phyloP scores from a whole-genome alignment of 805 yeast genomes.

The Candida ulmi region DNA sequence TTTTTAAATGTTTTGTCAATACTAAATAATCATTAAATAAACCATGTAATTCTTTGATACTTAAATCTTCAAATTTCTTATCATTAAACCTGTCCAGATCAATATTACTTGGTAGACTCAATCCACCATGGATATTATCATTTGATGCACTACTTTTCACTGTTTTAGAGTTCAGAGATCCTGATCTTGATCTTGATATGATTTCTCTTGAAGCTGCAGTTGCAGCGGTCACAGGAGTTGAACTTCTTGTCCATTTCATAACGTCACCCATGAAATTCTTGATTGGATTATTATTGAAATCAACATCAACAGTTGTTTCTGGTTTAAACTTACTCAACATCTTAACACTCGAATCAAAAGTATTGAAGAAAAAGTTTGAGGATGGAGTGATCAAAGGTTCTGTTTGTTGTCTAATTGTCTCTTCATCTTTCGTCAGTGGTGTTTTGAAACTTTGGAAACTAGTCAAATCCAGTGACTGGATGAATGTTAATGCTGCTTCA shows the following conservation, averaged over 20 bases:
- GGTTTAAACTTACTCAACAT: slow-evolving; percentile 9
- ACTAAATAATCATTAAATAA: slow-evolving; percentile 16
- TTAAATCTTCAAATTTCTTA: slow-evolving; percentile 12
- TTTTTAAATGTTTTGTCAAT: slow-evolving; percentile 1
- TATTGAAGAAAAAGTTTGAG: slow-evolving; percentile 3
- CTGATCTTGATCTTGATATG: slow-evolving; percentile 5
- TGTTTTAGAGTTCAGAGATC: slow-evolving; percentile 3
- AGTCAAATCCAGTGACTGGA: slow-evolving; percentile 9
- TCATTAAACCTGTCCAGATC: slow-evolving; percentile 11
- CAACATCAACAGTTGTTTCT: slow-evolving; percentile 3
- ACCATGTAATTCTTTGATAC: slow-evolving; percentile 11
- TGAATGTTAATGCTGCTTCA: slow-evolving; percentile 21
- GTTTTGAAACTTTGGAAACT: slow-evolving; percentile 7
- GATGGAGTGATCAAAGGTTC: neutral
- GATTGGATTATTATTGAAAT: slow-evolving; percentile 13
- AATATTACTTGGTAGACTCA: neutral
- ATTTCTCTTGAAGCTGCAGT: slow-evolving; percentile 1
- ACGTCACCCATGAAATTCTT: slow-evolving; percentile 18
- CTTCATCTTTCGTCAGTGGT: slow-evolving; percentile 10
- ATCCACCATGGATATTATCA: neutral
- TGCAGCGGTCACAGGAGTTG: neutral
- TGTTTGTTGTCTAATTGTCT: slow-evolving; percentile 1
- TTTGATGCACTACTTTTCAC: slow-evolving; percentile 1
- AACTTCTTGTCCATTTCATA: slow-evolving; percentile 15
- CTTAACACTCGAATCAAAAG: slow-evolving; percentile 12